Conservation (phyloP, 169 alveolate genomes). For the Besnoitia besnoiti region DNA sequence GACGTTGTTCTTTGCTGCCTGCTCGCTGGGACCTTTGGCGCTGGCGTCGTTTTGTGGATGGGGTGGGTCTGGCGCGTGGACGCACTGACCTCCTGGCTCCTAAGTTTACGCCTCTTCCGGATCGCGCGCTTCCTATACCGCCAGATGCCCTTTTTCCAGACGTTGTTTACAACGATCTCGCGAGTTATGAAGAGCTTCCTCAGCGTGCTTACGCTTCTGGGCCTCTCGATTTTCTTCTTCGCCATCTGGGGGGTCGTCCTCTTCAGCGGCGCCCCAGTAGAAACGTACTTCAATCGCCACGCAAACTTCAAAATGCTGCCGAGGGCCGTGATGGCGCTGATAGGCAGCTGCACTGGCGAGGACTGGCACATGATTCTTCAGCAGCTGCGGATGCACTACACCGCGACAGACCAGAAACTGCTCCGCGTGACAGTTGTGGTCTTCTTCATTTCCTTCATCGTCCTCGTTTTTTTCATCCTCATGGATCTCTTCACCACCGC, state of each 20-base stretch:
- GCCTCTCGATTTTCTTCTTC: slow-evolving; percentile 32
- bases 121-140: slow-evolving; percentile 58
- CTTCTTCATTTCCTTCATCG: slow-evolving; percentile 47
- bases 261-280: slow-evolving; percentile 47
- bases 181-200: background rate
- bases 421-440: slow-evolving; percentile 27
- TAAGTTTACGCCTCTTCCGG: slow-evolving; percentile 61
- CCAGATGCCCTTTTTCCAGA: slow-evolving; percentile 41
- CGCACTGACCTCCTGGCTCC: slow-evolving; percentile 40
- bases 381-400: slow-evolving; percentile 48
- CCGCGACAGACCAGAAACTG: background rate
- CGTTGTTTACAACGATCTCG: slow-evolving; percentile 21
- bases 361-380: slow-evolving; percentile 62
- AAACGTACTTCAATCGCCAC: slow-evolving; percentile 6
- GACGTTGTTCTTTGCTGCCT: slow-evolving; percentile 1
- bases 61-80: background rate
- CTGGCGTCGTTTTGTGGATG: background rate
- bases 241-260: slow-evolving; percentile 59
- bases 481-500: slow-evolving; percentile 65
- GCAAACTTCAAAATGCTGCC: slow-evolving; percentile 16
- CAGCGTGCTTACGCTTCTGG: slow-evolving; percentile 42
- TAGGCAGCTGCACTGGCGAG: slow-evolving; percentile 64
- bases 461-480: slow-evolving; percentile 50
- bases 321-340: slow-evolving; percentile 40
- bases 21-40: background rate